These are phyloP conservation scores for Myxozyma mucilagina DNA, from an alignment of 805 yeast genomes.

Conservation along the genomic window DNA sequence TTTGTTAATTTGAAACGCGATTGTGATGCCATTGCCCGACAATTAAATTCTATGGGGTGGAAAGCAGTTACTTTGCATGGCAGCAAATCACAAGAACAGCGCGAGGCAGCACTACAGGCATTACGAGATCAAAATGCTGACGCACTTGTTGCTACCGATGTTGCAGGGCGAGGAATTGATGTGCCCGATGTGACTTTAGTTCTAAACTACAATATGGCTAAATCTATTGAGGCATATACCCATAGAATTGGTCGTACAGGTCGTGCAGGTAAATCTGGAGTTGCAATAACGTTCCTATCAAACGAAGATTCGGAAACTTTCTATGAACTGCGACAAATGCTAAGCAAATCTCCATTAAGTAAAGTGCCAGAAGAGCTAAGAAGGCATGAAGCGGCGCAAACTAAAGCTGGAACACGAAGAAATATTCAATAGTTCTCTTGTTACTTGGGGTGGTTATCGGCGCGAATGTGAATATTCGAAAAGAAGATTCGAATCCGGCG, in stretches of 20 bases:
- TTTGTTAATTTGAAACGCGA: conserved; percentile 77
- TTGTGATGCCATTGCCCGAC: conserved; percentile 65
- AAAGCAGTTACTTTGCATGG: conserved; percentile 76
- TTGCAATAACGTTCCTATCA: conserved; percentile 70
- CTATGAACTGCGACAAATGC: conserved; percentile 52
- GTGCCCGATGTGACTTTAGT: conserved; percentile 84
- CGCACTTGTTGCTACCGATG: conserved; percentile 85
- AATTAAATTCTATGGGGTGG: conserved; percentile 50
- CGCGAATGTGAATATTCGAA: too few relatives aligned
- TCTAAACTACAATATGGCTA: conserved; percentile 81
- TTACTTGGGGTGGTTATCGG: neutral
- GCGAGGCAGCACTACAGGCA: conserved; percentile 72
- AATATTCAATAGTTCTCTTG: conserved; percentile 6
- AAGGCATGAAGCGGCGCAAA: conserved; percentile 9
- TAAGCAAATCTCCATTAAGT: conserved; percentile 46
- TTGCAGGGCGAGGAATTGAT: conserved; percentile 95
- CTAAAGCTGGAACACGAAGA: conserved; percentile 9
- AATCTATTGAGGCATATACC: conserved; percentile 74
- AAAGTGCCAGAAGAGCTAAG: conserved; percentile 46
- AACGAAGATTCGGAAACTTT: conserved; percentile 55
- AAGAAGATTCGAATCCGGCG: too few relatives aligned
- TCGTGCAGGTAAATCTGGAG: conserved; percentile 83
- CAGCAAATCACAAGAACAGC: conserved; percentile 75
- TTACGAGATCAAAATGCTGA: conserved; percentile 58
- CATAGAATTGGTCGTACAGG: conserved; percentile 98